These are phyloP conservation scores for Clausena lansium DNA, from an alignment of 345 rosid species.

Conservation along the genomic window DNA sequence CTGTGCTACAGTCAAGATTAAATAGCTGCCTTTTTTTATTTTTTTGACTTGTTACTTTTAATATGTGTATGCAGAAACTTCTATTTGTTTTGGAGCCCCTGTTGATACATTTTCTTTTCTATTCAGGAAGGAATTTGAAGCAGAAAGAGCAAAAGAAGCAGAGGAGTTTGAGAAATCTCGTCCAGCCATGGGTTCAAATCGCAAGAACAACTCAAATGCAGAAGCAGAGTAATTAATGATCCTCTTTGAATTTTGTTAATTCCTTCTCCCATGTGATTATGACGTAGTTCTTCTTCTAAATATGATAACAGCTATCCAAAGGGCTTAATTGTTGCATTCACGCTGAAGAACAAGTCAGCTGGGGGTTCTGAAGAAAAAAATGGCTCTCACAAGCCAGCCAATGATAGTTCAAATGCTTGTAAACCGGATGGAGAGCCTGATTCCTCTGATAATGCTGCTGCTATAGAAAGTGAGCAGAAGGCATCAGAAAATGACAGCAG, in stretches of 20 bases:
- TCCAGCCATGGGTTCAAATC: constrained; percentile 35
- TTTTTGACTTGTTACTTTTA: no score
- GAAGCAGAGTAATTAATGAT: constrained; percentile 50
- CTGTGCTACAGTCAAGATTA: not conserved
- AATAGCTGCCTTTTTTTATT: no score
- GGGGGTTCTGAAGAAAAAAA: constrained; percentile 39
- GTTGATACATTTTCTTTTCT: not conserved
- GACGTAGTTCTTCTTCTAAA: constrained; percentile 14
- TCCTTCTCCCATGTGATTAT: not conserved
- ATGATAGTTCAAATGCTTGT: constrained; percentile 17
- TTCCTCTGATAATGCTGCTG: constrained; percentile 22
- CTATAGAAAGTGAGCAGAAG: constrained; percentile 22
- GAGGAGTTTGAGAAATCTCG: constrained; percentile 45
- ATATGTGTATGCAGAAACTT: not conserved
- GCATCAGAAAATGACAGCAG: constrained; percentile 15
- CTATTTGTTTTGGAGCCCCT: not conserved
- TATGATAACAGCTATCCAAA: constrained; percentile 63
- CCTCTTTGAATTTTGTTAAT: not conserved
- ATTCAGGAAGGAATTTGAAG: constrained; percentile 86
- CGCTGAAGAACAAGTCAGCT: constrained; percentile 48
- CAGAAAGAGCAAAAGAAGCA: constrained; percentile 50
- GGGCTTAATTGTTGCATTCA: constrained; percentile 84
- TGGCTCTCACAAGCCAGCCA: constrained; percentile 29
- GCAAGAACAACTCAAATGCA: constrained; percentile 40
- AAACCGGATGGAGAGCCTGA: constrained; percentile 34